Evolutionary conservation across 2,329 filamentous ascomycete species (phyloP).

Genomic region (Fusarium pilosicola): DNA sequence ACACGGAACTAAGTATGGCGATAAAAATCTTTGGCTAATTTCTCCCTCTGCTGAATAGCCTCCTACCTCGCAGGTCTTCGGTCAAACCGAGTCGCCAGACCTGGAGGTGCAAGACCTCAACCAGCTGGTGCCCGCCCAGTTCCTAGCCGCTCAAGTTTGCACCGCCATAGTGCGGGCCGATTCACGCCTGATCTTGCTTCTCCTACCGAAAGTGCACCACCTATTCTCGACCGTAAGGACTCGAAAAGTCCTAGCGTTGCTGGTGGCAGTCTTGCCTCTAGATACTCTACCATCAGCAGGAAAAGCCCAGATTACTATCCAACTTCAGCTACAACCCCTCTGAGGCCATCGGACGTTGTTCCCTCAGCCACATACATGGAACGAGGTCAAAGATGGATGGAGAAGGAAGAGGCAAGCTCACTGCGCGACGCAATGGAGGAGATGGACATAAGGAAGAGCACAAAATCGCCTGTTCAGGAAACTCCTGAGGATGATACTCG

Average conservation of each 20-base stretch:
- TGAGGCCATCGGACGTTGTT: slow-evolving; percentile 70
- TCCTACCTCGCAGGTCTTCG: slow-evolving; percentile 77
- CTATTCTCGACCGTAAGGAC: slow-evolving; percentile 40
- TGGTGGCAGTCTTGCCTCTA: slow-evolving; percentile 59
- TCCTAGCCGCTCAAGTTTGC: slow-evolving; percentile 42
- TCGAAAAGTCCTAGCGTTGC: slow-evolving; percentile 53
- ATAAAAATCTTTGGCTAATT: slow-evolving; percentile 31
- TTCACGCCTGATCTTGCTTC: slow-evolving; percentile 48
- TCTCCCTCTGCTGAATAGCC: slow-evolving; percentile 56
- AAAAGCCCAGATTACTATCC: slow-evolving; percentile 65
- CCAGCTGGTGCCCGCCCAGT: slow-evolving; percentile 52
- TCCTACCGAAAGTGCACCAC: slow-evolving; percentile 38
- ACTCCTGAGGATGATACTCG: slow-evolving; percentile 65
- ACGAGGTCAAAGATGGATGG: slow-evolving; percentile 79
- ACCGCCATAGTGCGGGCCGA: slow-evolving; percentile 45
- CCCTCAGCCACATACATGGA: slow-evolving; percentile 77
- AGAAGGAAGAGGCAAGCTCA: slow-evolving; percentile 79
- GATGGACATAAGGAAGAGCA: slow-evolving; percentile 66
- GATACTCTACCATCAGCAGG: slow-evolving; percentile 59
- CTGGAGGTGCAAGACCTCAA: slow-evolving; percentile 75
- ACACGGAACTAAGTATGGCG: slow-evolving; percentile 15
- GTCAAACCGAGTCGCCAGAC: slow-evolving; percentile 72
- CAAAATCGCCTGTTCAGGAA: slow-evolving; percentile 40
- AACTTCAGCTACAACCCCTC: slow-evolving; percentile 52
- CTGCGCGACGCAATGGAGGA: slow-evolving; percentile 78